A percentile compares a stretch with the other conserved stretches of the same genome.
Evolutionary conservation across 495 filamentous ascomycete species (phyloP).

Genomic region (Neohortaea acidophila): DNA sequence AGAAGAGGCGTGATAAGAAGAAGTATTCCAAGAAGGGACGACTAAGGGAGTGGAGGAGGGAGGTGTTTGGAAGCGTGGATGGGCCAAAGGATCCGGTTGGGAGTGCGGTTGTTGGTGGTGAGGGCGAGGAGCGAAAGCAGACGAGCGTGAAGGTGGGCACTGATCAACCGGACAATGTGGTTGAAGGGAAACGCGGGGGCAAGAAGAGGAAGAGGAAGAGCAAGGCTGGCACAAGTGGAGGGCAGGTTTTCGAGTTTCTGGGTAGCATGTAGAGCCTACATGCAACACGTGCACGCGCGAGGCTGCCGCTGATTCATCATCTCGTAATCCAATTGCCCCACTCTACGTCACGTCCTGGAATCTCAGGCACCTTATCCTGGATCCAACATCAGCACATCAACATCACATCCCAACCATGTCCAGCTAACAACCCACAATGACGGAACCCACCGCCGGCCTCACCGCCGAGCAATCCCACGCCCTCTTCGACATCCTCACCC

Average conservation of each 20-base stretch:
- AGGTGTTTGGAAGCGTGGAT: constrained; percentile 69
- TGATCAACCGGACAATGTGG: too few species aligned
- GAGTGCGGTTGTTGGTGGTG: constrained; percentile 11
- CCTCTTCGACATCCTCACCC: constrained; percentile 51
- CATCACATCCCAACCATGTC: not conserved
- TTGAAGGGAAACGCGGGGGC: constrained; percentile 17
- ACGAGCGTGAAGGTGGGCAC: not conserved
- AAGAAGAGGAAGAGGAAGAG: constrained; percentile 20
- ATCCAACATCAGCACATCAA: too few species aligned
- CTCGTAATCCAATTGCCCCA: too few species aligned
- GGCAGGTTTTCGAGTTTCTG: too few species aligned
- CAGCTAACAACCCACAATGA: constrained; percentile 4
- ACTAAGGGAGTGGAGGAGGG: constrained; percentile 77
- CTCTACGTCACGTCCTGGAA: too few species aligned
- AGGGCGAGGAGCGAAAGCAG: constrained; percentile 1
- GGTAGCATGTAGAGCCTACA: too few species aligned
- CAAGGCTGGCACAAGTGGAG: too few species aligned
- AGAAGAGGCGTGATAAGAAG: constrained; percentile 79
- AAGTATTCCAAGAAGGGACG: constrained; percentile 80
- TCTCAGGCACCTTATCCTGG: too few species aligned
- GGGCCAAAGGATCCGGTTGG: constrained; percentile 33
- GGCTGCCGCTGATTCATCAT: too few species aligned
- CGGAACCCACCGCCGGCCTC: constrained; percentile 4
- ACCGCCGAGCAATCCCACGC: constrained; percentile 35
- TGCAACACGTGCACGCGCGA: too few species aligned